A percentile compares a stretch with the other conserved stretches of the same genome.
Evolutionary conservation across 371 early-diverging fungal species (phyloP).

Genomic region (Apophysomyces ossiformis): DNA sequence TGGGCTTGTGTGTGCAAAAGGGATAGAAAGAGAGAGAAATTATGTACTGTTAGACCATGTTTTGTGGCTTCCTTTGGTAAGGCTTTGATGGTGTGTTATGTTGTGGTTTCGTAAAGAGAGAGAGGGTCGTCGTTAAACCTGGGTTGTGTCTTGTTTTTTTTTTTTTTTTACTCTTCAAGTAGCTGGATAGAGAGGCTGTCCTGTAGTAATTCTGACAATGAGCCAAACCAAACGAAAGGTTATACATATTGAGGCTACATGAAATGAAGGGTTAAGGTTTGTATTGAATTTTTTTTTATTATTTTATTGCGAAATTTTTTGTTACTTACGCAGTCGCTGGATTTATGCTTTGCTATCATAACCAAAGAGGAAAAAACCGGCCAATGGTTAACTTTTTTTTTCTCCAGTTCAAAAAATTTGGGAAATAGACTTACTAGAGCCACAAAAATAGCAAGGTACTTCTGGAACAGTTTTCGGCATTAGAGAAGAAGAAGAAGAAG

Average conservation of each 20-base stretch:
- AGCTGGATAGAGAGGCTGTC: not conserved
- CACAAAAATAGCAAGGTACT: slow-evolving; percentile 13
- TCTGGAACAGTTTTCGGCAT: slow-evolving; percentile 1
- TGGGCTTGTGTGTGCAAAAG: too few species aligned
- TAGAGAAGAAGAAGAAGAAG: not conserved
- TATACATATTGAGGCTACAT: slow-evolving; percentile 5
- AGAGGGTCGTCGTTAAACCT: not conserved
- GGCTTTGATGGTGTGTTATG: not conserved
- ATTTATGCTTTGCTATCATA: slow-evolving; percentile 19
- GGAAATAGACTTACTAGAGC: slow-evolving; percentile 19
- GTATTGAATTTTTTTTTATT: not conserved
- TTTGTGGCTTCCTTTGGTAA: not conserved
- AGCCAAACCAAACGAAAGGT: not conserved
- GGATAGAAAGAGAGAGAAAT: too few species aligned
- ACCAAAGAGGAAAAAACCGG: not conserved
- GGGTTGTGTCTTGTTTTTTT: too few species aligned
- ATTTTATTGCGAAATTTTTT: not conserved
- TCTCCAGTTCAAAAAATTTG: too few species aligned
- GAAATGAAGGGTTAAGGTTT: not conserved
- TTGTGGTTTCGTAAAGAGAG: not conserved
- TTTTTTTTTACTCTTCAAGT: not conserved
- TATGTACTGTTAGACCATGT: too few species aligned
- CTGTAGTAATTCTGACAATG: not conserved
- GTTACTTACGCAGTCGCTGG: slow-evolving; percentile 27
- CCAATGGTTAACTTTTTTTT: not conserved